phyloP scores from a whole-genome alignment of 2,329 filamentous ascomycete species.

The Apiospora kogelbergensis region DNA sequence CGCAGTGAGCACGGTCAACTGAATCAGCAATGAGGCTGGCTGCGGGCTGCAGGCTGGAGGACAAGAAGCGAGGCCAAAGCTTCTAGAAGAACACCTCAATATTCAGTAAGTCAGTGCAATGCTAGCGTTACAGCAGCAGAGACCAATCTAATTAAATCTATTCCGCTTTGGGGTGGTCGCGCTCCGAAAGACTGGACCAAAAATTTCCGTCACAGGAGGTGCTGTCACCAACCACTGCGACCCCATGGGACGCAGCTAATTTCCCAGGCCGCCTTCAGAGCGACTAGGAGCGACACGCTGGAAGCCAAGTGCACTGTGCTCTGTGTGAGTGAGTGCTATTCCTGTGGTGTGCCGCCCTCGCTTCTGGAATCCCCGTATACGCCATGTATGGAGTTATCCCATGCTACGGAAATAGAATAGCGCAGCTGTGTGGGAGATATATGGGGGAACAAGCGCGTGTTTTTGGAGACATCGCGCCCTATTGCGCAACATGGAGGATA shows the following conservation, averaged over 20 bases:
- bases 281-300: neutral
- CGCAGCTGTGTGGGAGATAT: neutral
- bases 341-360: neutral
- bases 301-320: neutral
- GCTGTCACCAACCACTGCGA: neutral
- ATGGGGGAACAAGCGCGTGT: neutral
- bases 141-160: neutral
- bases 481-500: neutral
- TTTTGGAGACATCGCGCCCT: neutral
- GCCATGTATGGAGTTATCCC: neutral
- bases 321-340: neutral
- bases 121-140: neutral
- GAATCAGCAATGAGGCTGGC: neutral
- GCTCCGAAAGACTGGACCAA: conserved; percentile 2
- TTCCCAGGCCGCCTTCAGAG: neutral
- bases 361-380: neutral
- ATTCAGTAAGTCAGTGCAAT: neutral
- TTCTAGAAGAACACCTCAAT: neutral
- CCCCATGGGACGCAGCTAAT: conserved; percentile 1
- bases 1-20: neutral
- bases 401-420: neutral
- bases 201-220: neutral
- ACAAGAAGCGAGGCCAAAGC: neutral
- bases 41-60: too few relatives aligned
- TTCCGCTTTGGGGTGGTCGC: neutral